Evolutionary conservation across 495 filamentous ascomycete genomes (phyloP).

Genomic region (Penicillium soppii): DNA sequence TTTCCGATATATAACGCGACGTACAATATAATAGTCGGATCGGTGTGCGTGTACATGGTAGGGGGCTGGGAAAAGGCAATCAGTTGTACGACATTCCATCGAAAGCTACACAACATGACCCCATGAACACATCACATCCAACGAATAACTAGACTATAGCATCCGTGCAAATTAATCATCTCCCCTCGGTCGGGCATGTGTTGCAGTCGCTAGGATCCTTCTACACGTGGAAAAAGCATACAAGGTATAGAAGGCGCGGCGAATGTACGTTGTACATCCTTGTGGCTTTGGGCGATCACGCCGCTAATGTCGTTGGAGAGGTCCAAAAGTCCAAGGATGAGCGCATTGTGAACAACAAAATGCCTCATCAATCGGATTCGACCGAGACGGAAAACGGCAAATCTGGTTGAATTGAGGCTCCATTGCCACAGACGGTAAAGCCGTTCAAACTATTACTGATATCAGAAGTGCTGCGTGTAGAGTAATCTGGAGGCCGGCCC

Average conservation of each 20-base stretch:
- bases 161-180: neutral
- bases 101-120: neutral
- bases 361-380: slow-evolving; percentile 15
- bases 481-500: slow-evolving; percentile 12
- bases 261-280: too few species aligned
- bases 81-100: neutral
- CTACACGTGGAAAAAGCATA: slow-evolving; percentile 3
- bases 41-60: neutral
- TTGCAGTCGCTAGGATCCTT: neutral
- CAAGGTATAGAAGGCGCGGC: too few species aligned
- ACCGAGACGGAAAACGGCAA: neutral
- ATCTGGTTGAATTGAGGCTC: slow-evolving; percentile 8
- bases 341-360: too few species aligned
- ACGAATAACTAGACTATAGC: neutral
- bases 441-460: neutral
- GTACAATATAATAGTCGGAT: too few species aligned
- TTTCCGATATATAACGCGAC: neutral
- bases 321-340: too few species aligned
- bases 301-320: slow-evolving; percentile 22
- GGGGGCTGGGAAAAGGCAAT: slow-evolving; percentile 5
- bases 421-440: slow-evolving; percentile 12
- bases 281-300: slow-evolving; percentile 16
- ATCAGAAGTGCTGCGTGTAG: slow-evolving; percentile 3
- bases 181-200: slow-evolving; percentile 4
- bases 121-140: neutral